A percentile compares a stretch with the other conserved stretches of the same genome.
phyloP scores from a whole-genome alignment of 805 yeast species.

The Wickerhamiella sorbophila region DNA sequence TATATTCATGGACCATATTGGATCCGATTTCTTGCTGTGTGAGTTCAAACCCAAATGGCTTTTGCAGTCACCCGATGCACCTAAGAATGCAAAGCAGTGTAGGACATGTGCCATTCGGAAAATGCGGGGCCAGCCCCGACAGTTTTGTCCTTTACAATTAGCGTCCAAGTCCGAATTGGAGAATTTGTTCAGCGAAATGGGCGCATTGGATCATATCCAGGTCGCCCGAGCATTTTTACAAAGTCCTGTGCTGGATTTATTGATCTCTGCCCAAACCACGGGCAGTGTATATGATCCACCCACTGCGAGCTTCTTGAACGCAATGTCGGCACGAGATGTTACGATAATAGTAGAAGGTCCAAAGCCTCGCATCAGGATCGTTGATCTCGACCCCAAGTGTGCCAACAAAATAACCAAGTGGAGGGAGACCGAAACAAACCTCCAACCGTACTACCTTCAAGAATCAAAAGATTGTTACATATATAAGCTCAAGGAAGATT shows the following conservation, averaged over 20 bases:
- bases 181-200: not conserved
- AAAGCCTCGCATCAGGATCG: not conserved
- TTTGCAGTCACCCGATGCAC: constrained; percentile 30
- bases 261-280: not conserved
- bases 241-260: not conserved
- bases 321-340: not conserved
- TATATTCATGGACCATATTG: constrained; percentile 13
- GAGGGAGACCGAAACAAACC: not conserved
- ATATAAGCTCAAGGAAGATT: constrained; percentile 12
- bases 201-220: not conserved
- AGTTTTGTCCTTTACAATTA: constrained; percentile 36
- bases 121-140: constrained; percentile 22
- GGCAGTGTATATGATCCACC: not conserved
- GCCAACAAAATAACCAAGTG: not conserved
- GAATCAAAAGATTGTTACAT: not conserved
- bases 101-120: constrained; percentile 43
- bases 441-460: not conserved
- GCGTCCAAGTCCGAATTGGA: constrained; percentile 20
- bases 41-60: constrained; percentile 57
- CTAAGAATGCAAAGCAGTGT: constrained; percentile 29
- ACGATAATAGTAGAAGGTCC: not conserved
- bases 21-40: constrained; percentile 21
- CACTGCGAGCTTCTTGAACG: not conserved
- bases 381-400: not conserved
- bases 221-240: not conserved